Percentiles rank a stretch among this genome's conserved stretches.
These are phyloP conservation scores for Petunia axillaris DNA, from an alignment of 257 asterid species.

Conservation along the genomic window DNA sequence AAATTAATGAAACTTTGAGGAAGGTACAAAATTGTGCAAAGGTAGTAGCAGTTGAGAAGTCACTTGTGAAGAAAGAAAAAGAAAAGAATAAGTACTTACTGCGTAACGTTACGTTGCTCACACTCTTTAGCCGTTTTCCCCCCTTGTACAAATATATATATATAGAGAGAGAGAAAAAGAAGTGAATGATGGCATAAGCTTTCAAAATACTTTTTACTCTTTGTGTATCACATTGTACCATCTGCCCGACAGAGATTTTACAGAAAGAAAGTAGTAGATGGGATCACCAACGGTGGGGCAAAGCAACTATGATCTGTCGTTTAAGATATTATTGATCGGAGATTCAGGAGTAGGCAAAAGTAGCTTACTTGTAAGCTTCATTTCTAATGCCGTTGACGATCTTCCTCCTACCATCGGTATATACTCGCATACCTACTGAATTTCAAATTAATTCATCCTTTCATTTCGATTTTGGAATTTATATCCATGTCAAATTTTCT, in stretches of 20 bases:
- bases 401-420: conserved; percentile 32
- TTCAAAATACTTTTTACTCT: conserved; percentile 32
- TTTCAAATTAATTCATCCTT: neutral
- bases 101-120: conserved; percentile 35
- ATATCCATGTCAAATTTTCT: neutral
- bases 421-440: too few relatives aligned
- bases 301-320: conserved; percentile 28
- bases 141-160: neutral
- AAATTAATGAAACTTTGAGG: conserved; percentile 28
- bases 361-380: conserved; percentile 30
- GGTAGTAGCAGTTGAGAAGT: conserved; percentile 52
- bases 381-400: conserved; percentile 28
- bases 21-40: conserved; percentile 22
- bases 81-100: conserved; percentile 33
- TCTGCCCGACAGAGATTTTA: neutral
- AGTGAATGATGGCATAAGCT: conserved; percentile 37
- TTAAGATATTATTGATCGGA: conserved; percentile 33
- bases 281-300: conserved; percentile 21
- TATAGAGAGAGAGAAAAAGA: conserved; percentile 30
- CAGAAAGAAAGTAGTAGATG: conserved; percentile 20
- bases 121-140: conserved; percentile 20
- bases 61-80: conserved; percentile 22
- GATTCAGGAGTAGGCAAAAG: conserved; percentile 34
- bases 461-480: neutral
- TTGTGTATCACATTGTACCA: neutral